phyloP scores from a whole-genome alignment of 1,284 basidiomycete genomes.

The Meira nashicola region DNA sequence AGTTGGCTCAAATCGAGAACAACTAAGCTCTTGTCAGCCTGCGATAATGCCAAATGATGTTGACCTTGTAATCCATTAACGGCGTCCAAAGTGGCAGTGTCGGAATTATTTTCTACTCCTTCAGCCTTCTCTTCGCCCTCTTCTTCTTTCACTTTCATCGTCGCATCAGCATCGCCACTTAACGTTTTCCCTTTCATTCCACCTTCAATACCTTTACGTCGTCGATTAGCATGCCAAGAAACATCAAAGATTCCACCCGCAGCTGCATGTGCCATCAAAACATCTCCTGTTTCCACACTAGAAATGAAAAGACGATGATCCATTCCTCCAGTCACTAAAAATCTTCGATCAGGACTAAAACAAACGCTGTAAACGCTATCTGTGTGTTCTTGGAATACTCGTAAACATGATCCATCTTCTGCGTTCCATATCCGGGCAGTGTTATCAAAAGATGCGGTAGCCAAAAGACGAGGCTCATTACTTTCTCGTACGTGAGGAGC shows the following conservation, averaged over 20 bases:
- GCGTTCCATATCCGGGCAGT: conserved; percentile 50
- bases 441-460: conserved; percentile 48
- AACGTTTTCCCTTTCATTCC: background rate
- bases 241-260: conserved; percentile 25
- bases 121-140: conserved; percentile 4
- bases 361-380: conserved; percentile 47
- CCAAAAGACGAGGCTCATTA: conserved; percentile 40
- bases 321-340: conserved; percentile 48
- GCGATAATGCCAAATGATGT: conserved; percentile 43
- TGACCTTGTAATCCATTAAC: background rate
- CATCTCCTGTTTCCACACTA: conserved; percentile 23
- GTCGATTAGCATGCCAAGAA: conserved; percentile 17
- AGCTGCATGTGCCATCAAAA: conserved; percentile 17
- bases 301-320: conserved; percentile 43
- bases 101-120: conserved; percentile 6
- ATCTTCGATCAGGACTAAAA: conserved; percentile 46
- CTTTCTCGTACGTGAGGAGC: conserved; percentile 35
- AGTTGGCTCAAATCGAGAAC: conserved; percentile 36
- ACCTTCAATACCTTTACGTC: conserved; percentile 8
- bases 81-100: background rate
- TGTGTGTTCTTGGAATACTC: conserved; percentile 41
- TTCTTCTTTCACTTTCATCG: conserved; percentile 26
- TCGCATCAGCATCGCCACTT: conserved; percentile 11
- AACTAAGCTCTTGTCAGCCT: conserved; percentile 40
- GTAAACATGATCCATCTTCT: conserved; percentile 45